Evolutionary conservation across 2,329 filamentous ascomycete genomes (phyloP).

Genomic region (Trichoderma sp.): DNA sequence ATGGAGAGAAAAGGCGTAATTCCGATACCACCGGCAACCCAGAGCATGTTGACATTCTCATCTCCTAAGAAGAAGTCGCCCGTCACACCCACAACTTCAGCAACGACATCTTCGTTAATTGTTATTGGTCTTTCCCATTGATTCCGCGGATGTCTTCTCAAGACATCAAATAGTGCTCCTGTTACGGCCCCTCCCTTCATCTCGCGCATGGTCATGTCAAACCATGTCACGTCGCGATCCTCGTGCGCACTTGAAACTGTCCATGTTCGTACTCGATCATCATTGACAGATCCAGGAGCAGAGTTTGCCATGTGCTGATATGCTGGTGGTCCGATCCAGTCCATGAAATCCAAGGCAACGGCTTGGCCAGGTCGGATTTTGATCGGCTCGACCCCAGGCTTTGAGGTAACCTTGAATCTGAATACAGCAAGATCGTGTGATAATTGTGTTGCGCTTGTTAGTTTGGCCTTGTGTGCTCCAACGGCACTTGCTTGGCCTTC

Average conservation of each 20-base stretch:
- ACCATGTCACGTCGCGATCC: slow-evolving; percentile 1
- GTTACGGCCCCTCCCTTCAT: slow-evolving; percentile 19
- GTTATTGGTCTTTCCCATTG: background rate
- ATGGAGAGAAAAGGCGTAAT: slow-evolving; percentile 22
- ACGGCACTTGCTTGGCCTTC: slow-evolving; percentile 3
- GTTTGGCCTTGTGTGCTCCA: background rate
- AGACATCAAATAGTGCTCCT: slow-evolving; percentile 12
- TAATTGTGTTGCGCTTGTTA: slow-evolving; percentile 6
- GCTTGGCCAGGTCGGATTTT: slow-evolving; percentile 17
- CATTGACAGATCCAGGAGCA: slow-evolving; percentile 8
- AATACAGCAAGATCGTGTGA: slow-evolving; percentile 18
- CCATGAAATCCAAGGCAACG: slow-evolving; percentile 15
- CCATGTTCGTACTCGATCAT: slow-evolving; percentile 11
- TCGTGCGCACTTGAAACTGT: slow-evolving; percentile 19
- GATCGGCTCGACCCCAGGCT: background rate
- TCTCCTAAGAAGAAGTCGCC: slow-evolving; percentile 13
- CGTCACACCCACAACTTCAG: slow-evolving; percentile 17
- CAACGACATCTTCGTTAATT: background rate
- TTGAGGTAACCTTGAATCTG: slow-evolving; percentile 6
- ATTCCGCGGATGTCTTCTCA: background rate
- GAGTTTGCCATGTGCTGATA: slow-evolving; percentile 23
- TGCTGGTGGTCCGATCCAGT: slow-evolving; percentile 17
- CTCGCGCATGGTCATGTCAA: slow-evolving; percentile 18
- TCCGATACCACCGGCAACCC: slow-evolving; percentile 21
- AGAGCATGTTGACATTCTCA: slow-evolving; percentile 15